Base-by-base conservation (phyloP, 257 asterid species). In the Voacanga thouarsii region DNA sequence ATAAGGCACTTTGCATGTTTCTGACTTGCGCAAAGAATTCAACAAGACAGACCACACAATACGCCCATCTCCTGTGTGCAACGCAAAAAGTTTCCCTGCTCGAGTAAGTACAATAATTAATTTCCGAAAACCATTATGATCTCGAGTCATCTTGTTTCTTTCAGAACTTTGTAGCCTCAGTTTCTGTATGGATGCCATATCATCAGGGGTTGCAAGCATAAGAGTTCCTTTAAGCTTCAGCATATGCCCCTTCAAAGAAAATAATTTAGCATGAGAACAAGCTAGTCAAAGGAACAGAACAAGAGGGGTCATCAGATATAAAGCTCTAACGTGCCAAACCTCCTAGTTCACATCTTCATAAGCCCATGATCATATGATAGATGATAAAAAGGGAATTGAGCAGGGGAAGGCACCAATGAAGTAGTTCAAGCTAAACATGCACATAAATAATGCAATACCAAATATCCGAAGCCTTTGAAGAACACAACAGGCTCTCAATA, bases 21-120 rank as follows among this genome's bases (percentile, higher is more conserved):
- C 91, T 18, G 98, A 93, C 83, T 86, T 87, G 45, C 96, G 89
- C n/a, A 86, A 84, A 76, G 82, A 72, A 82, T 57, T 81, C 72
- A 84, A 75, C 60, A 84, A 76, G 81, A 57, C 76, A 26, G 88
- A 86, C 90, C 90, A 86, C 49, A 86, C 85, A 75, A 96, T 83
- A 82, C 95, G 88, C 64, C 99, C 99, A 83, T 96, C 97, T 79
- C 99, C 99, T 14, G 98, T 89, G 87, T 96, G 99, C 83, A 96
- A 83, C 4, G 99, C 99, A 77, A 82, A 84, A 77, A 96, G 88
- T 77, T 96, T 95, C 78, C 99, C 99, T 43, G 97, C 89, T 78
- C 88, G 89, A 55, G 97, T 95, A 73, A 95, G 96, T 60, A 93
- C 96, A 76, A 95, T 83, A 80, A 95, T 91, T 83, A 95, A 90